Evolutionary conservation across 352 stramenopile genomes (phyloP).

Genomic region (Globisporangium perplexum): DNA sequence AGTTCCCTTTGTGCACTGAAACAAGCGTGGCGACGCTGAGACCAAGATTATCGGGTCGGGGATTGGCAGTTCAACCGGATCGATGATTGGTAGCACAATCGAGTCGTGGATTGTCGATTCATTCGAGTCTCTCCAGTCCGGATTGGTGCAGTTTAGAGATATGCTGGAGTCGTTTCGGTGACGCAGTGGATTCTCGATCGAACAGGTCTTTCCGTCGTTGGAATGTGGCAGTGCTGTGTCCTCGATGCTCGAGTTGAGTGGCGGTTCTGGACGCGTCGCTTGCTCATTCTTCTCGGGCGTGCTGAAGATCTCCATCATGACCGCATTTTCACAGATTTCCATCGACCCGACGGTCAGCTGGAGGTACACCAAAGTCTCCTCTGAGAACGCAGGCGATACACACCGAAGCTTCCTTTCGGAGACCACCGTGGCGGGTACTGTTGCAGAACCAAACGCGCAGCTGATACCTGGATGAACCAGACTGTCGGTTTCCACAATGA

Average conservation of each 20-base stretch:
- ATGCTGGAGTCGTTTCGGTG: neutral
- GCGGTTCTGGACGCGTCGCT: slow-evolving; percentile 10
- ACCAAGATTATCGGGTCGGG: slow-evolving; percentile 18
- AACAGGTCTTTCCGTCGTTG: neutral
- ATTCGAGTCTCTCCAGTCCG: neutral
- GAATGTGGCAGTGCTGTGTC: neutral
- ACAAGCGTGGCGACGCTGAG: slow-evolving; percentile 17
- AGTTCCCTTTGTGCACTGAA: slow-evolving; percentile 12
- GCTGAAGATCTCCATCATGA: slow-evolving; percentile 29
- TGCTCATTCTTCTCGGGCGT: slow-evolving; percentile 3
- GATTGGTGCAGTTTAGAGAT: neutral
- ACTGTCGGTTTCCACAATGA: slow-evolving; percentile 15
- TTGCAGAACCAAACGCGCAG: slow-evolving; percentile 30
- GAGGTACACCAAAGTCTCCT: slow-evolving; percentile 1
- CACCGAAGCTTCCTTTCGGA: slow-evolving; percentile 18
- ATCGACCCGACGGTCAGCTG: slow-evolving; percentile 1
- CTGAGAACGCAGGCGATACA: slow-evolving; percentile 14
- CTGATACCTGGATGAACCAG: slow-evolving; percentile 14
- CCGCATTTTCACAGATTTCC: slow-evolving; percentile 30
- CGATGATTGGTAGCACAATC: slow-evolving; percentile 6
- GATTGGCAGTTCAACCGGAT: slow-evolving; percentile 9
- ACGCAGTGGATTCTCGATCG: neutral
- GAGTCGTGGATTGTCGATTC: slow-evolving; percentile 13
- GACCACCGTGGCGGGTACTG: slow-evolving; percentile 16
- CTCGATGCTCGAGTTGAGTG: neutral